Evolutionary conservation across 352 stramenopile genomes (phyloP), one percentile per base, ranked within the genome.

Genomic region (Globisporangium barbulae): DNA sequence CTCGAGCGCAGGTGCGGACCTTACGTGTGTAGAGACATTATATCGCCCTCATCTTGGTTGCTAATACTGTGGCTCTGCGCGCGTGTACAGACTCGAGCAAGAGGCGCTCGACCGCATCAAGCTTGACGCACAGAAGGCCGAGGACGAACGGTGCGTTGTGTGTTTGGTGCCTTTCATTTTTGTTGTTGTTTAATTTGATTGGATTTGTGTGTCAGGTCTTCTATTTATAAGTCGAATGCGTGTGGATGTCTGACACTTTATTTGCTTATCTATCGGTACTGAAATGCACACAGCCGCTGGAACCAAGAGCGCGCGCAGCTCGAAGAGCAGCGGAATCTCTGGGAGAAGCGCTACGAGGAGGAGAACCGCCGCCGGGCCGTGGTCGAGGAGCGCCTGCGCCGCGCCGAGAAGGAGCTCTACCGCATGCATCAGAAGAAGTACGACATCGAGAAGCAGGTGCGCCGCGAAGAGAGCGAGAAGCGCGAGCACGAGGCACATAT

Each of bases 371-470:
- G 85, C 49, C 80, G 84, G 19, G 76, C 80, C 10, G 81, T 89
- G 66, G 70, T 88, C 7, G 87, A 95, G 64, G 87, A 95, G 61
- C 81, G 87, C 10, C 72, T 95, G 2, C 87, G 87, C 42, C 78
- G 87, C 12, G 79, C 87, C 30, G 87, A 95, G 68, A 93, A 93
- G 70, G 87, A 95, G 67, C 72, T 95, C 12, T 95, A 95, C 66
- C 87, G 87, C 33, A 95, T 95, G 87, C 87, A 93, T 74, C 87
- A 94, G 72, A 93, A 93, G 71, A 94, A 94, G 70, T 94, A 93
- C 74, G 83, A 94, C 70, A 94, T 94, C 61, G 86, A 94, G 63
- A 88, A 90, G 69, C 65, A 83, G 47, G 82, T 93, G 49, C 81
- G 86, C 3, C 83, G 86, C 49, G 86, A 94, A 55, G 86, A 94